Conservation (phyloP, 192 early-diverging fungal genomes). For the Lobosporangium transversale region DNA sequence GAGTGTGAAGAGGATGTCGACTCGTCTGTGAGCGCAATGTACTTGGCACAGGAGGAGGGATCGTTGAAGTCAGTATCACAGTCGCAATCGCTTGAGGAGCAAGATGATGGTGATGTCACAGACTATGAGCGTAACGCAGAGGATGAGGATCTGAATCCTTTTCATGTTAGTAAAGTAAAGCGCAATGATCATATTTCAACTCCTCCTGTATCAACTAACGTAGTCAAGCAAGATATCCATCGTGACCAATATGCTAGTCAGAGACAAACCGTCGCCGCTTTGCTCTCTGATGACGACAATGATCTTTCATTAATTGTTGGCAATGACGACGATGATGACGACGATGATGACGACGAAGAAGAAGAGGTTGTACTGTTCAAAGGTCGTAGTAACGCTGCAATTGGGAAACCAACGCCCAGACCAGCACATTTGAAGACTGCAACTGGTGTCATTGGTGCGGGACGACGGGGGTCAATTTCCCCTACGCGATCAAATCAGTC, state of each 20-base stretch:
- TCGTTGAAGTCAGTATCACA: too few relatives aligned
- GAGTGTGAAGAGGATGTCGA: slow-evolving; percentile 28
- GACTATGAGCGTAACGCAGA: slow-evolving; percentile 36
- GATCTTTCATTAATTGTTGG: slow-evolving; percentile 49
- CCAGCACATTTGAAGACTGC: slow-evolving; percentile 44
- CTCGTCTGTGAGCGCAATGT: slow-evolving; percentile 8
- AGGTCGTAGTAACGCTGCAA: slow-evolving; percentile 34
- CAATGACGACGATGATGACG: slow-evolving; percentile 32
- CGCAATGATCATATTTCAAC: background rate
- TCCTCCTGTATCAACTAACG: background rate
- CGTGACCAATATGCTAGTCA: slow-evolving; percentile 25
- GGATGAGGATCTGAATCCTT: slow-evolving; percentile 40
- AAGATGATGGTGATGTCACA: slow-evolving; percentile 31
- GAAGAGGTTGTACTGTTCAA: slow-evolving; percentile 60
- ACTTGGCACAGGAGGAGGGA: background rate
- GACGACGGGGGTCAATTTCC: slow-evolving; percentile 37
- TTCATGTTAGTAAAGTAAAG: slow-evolving; percentile 9
- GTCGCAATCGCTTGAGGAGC: background rate
- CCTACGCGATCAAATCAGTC: slow-evolving; percentile 36
- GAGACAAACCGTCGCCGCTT: slow-evolving; percentile 36
- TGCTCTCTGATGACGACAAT: slow-evolving; percentile 48
- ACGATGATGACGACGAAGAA: slow-evolving; percentile 50
- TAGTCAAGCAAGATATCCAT: background rate
- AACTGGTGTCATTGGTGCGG: slow-evolving; percentile 38
- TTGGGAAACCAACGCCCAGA: slow-evolving; percentile 32